phyloP scores from a whole-genome alignment of 768 basidiomycete species.

The Lactifluus echinatus region DNA sequence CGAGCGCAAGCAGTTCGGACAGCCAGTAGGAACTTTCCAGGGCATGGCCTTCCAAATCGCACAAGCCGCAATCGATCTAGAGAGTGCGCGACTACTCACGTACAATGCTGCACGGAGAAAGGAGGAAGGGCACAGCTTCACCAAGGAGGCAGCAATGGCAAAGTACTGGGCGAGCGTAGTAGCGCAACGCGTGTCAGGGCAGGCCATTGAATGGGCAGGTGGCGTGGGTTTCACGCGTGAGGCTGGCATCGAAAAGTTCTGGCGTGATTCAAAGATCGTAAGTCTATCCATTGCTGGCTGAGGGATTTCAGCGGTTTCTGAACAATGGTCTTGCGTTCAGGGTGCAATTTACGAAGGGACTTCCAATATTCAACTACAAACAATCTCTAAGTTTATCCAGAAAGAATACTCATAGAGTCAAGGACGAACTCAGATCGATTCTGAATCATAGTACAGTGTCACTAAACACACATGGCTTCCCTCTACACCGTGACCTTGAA shows the following conservation, averaged over 20 bases:
- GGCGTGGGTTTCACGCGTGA: slow-evolving; percentile 90
- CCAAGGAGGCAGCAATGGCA: slow-evolving; percentile 96
- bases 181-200: slow-evolving; percentile 79
- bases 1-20: slow-evolving; percentile 89
- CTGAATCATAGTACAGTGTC: background rate
- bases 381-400: slow-evolving; percentile 87
- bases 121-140: slow-evolving; percentile 81
- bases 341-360: slow-evolving; percentile 93
- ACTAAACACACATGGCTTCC: background rate
- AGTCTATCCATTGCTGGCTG: slow-evolving; percentile 24
- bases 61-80: slow-evolving; percentile 81
- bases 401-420: slow-evolving; percentile 60
- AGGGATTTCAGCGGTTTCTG: background rate
- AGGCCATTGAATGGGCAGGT: slow-evolving; percentile 94
- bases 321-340: slow-evolving; percentile 29
- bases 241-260: slow-evolving; percentile 93
- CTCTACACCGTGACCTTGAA: background rate
- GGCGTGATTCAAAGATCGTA: slow-evolving; percentile 95
- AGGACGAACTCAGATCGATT: background rate
- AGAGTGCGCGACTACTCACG: slow-evolving; percentile 81
- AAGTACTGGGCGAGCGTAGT: slow-evolving; percentile 89
- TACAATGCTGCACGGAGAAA: slow-evolving; percentile 96
- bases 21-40: slow-evolving; percentile 90
- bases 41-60: slow-evolving; percentile 95
- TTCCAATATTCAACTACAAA: slow-evolving; percentile 96